These are phyloP conservation scores for Trametes gibbosa DNA, from an alignment of 768 basidiomycete genomes.

Conservation along the genomic window DNA sequence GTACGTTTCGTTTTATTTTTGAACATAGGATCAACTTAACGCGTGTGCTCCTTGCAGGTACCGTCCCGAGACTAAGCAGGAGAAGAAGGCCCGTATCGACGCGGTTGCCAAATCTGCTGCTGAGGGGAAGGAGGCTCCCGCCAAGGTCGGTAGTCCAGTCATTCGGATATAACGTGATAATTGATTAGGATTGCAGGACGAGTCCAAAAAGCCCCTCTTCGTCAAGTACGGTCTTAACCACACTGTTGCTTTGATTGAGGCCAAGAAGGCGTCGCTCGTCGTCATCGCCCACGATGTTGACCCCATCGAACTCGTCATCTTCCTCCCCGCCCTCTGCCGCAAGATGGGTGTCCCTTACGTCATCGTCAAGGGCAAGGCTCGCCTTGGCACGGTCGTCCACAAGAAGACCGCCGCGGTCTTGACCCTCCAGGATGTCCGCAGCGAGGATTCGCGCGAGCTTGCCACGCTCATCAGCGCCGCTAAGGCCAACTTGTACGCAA, in stretches of 20 bases:
- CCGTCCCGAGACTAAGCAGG: slow-evolving; percentile 89
- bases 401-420: slow-evolving; percentile 97
- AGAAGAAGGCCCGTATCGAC: slow-evolving; percentile 93
- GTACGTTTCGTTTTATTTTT: slow-evolving; percentile 31
- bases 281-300: slow-evolving; percentile 98
- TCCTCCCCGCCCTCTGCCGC: slow-evolving; percentile 95
- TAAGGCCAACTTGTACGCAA: slow-evolving; percentile 97
- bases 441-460: slow-evolving; percentile 91
- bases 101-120: slow-evolving; percentile 75
- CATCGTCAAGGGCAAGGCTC: slow-evolving; percentile 97
- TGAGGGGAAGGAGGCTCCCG: slow-evolving; percentile 70
- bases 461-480: slow-evolving; percentile 89
- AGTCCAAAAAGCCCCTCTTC: slow-evolving; percentile 91
- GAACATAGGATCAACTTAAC: neutral
- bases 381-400: slow-evolving; percentile 96
- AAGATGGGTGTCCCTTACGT: slow-evolving; percentile 99
- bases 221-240: slow-evolving; percentile 98
- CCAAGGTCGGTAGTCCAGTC: slow-evolving; percentile 37
- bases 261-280: slow-evolving; percentile 95
- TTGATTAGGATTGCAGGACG: slow-evolving; percentile 36
- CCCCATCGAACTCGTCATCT: slow-evolving; percentile 98
- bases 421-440: slow-evolving; percentile 89
- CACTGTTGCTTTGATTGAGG: slow-evolving; percentile 91
- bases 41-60: slow-evolving; percentile 38
- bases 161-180: neutral